phyloP scores from a whole-genome alignment of 306 rosid genomes.

The Glycyrrhiza uralensis region DNA sequence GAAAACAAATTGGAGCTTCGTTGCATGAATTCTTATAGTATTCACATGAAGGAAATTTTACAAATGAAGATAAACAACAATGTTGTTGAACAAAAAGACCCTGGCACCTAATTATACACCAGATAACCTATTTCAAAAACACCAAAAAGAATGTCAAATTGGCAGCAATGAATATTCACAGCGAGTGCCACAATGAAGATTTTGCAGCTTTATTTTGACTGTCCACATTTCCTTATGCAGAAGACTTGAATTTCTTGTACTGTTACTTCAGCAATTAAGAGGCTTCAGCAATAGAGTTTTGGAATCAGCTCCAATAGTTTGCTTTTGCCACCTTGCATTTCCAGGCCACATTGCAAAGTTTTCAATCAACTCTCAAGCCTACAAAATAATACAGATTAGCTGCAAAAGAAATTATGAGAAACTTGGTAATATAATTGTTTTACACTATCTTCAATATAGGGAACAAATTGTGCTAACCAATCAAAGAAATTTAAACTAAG shows the following conservation, averaged over 20 bases:
- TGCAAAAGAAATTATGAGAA: too few relatives aligned
- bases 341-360: slow-evolving; percentile 68
- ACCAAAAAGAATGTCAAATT: neutral
- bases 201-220: slow-evolving; percentile 19
- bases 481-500: too few relatives aligned
- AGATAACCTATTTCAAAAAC: slow-evolving; percentile 16
- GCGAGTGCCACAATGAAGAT: slow-evolving; percentile 18
- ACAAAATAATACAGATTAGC: slow-evolving; percentile 29
- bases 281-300: slow-evolving; percentile 84
- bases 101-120: slow-evolving; percentile 18
- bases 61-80: slow-evolving; percentile 23
- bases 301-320: slow-evolving; percentile 87
- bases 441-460: too few relatives aligned
- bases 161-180: slow-evolving; percentile 37
- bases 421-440: too few relatives aligned
- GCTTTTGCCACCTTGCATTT: slow-evolving; percentile 66
- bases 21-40: slow-evolving; percentile 26
- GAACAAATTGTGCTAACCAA: too few relatives aligned
- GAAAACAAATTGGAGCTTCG: slow-evolving; percentile 1
- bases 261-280: slow-evolving; percentile 92
- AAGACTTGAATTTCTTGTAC: slow-evolving; percentile 80
- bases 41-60: slow-evolving; percentile 38
- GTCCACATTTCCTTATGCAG: slow-evolving; percentile 44
- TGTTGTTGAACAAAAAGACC: neutral
- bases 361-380: slow-evolving; percentile 89